A percentile compares a stretch with the other conserved stretches of the same genome.
Evolutionary conservation across 768 basidiomycete species (phyloP).

Genomic region (Termitomyces sp.): DNA sequence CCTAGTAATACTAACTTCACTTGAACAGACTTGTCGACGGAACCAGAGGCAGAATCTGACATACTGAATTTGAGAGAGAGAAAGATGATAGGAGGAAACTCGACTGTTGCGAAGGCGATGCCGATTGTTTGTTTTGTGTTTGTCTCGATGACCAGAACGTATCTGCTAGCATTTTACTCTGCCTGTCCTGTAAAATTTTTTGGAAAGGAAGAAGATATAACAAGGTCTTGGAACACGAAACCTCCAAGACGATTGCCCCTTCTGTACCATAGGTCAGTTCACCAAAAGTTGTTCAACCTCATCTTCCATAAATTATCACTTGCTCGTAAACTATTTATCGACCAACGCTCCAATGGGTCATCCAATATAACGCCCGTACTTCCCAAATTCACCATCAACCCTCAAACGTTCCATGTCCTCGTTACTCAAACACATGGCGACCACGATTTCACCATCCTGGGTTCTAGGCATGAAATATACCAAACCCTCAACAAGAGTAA

Average conservation of each 20-base stretch:
- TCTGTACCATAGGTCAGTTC: neutral
- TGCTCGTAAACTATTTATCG: neutral
- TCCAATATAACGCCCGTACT: slow-evolving; percentile 15
- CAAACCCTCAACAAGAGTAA: slow-evolving; percentile 19
- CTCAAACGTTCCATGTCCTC: slow-evolving; percentile 21
- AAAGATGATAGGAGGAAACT: slow-evolving; percentile 7
- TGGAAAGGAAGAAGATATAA: neutral
- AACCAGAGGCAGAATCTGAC: slow-evolving; percentile 71
- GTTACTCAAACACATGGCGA: slow-evolving; percentile 18
- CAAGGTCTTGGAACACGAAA: neutral
- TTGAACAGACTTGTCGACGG: slow-evolving; percentile 87
- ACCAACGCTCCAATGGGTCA: neutral
- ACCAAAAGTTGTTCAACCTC: too few relatives aligned
- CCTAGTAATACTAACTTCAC: slow-evolving; percentile 97
- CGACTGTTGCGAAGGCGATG: neutral
- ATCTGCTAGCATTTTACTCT: neutral
- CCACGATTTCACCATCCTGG: slow-evolving; percentile 16
- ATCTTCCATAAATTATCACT: neutral
- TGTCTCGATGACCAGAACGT: slow-evolving; percentile 6
- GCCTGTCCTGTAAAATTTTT: neutral
- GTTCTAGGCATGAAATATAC: slow-evolving; percentile 20
- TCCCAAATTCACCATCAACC: slow-evolving; percentile 16
- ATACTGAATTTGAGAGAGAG: slow-evolving; percentile 32
- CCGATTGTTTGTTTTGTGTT: slow-evolving; percentile 13
- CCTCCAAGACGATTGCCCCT: neutral